Conservation (phyloP, 1,139 yeast species). For the Kodamaea plutei region DNA sequence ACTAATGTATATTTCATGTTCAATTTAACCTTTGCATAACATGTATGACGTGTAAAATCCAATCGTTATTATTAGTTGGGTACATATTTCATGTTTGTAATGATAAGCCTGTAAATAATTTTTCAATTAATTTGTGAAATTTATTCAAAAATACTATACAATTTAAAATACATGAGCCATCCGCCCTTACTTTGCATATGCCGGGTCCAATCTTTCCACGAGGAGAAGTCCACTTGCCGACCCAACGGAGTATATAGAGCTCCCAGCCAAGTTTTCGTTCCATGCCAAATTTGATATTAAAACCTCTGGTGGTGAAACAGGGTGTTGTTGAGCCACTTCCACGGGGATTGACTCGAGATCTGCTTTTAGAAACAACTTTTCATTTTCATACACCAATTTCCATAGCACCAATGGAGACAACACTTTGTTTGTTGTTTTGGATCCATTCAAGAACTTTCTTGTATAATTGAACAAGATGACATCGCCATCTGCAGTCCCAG, state of each 20-base stretch:
- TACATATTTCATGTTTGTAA: too few species aligned
- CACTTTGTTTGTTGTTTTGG: constrained; percentile 28
- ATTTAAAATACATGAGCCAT: too few species aligned
- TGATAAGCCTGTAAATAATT: too few species aligned
- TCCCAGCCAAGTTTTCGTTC: constrained; percentile 50
- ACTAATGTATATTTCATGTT: too few species aligned
- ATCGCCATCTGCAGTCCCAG: constrained; percentile 65
- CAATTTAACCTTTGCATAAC: too few species aligned
- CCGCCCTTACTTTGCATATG: too few species aligned
- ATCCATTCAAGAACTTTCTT: constrained; percentile 33
- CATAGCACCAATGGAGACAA: constrained; percentile 34
- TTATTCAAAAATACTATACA: too few species aligned
- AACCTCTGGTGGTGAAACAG: constrained; percentile 51
- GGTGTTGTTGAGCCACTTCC: constrained; percentile 27
- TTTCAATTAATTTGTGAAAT: too few species aligned
- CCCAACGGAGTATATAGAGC: constrained; percentile 65
- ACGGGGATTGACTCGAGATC: constrained; percentile 25
- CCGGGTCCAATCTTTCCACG: constrained; percentile 56
- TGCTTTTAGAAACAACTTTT: constrained; percentile 19
- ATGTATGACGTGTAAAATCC: too few species aligned
- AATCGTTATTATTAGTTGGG: too few species aligned
- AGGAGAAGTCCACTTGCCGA: constrained; percentile 64
- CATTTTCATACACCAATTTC: constrained; percentile 23
- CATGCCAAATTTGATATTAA: constrained; percentile 55
- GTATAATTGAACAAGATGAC: constrained; percentile 32